phyloP scores from a whole-genome alignment of 164 flowering plant species.

The Tetrastigma voinierianum region DNA sequence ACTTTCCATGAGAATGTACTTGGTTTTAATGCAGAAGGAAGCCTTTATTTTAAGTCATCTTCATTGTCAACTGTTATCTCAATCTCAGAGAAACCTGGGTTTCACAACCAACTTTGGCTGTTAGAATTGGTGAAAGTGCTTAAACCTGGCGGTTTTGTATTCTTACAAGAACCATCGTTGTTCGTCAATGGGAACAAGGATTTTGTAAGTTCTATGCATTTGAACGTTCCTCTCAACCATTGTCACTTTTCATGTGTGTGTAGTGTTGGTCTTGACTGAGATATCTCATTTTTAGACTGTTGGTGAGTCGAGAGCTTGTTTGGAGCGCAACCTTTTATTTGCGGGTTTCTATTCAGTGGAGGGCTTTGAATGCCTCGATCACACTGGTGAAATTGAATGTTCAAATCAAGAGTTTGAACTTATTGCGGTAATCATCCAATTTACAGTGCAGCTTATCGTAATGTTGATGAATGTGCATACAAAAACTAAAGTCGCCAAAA shows the following conservation, averaged over 20 bases:
- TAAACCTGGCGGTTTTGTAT: constrained; percentile 23
- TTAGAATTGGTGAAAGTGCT: constrained; percentile 27
- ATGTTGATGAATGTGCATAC: too few relatives aligned
- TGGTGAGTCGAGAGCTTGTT: constrained; percentile 19
- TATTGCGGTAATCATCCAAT: constrained; percentile 20
- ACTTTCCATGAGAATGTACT: not conserved
- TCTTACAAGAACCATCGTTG: constrained; percentile 20
- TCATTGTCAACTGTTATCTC: constrained; percentile 21
- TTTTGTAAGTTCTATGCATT: constrained; percentile 10
- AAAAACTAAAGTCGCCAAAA: too few relatives aligned
- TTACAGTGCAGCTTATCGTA: not conserved
- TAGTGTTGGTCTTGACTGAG: constrained; percentile 4
- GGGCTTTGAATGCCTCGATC: constrained; percentile 22
- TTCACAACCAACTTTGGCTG: constrained; percentile 26
- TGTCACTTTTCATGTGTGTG: not conserved
- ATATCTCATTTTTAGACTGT: constrained; percentile 13
- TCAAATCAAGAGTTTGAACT: constrained; percentile 24
- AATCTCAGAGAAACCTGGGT: constrained; percentile 28
- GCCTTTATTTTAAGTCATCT: constrained; percentile 23
- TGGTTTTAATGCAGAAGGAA: constrained; percentile 20
- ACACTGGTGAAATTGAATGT: constrained; percentile 22
- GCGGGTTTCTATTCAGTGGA: constrained; percentile 20
- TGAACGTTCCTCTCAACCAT: not conserved
- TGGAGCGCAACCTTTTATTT: constrained; percentile 24
- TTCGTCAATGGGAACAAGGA: constrained; percentile 20